Conservation (phyloP, 2,329 filamentous ascomycete genomes). For the Penicillium brevicompactum region DNA sequence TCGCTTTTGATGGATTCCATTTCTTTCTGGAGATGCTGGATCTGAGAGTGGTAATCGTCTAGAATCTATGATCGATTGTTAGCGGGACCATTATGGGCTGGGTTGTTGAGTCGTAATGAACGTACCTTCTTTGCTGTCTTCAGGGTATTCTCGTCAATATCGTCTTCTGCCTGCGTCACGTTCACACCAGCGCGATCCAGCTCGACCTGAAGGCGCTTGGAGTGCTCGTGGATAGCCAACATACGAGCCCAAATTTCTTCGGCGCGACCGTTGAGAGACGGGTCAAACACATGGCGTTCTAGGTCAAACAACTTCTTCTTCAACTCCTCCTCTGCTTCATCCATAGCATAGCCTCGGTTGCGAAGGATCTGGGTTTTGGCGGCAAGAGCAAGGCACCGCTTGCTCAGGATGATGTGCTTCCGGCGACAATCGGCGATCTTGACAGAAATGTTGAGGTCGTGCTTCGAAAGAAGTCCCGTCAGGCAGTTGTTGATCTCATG, state of each 20-base stretch:
- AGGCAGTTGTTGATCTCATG: conserved; percentile 68
- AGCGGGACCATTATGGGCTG: conserved; percentile 22
- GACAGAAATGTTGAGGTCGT: conserved; percentile 62
- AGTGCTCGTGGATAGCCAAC: conserved; percentile 62
- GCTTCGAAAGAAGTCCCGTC: conserved; percentile 60
- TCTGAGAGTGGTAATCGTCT: conserved; percentile 53
- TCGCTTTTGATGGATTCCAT: conserved; percentile 61
- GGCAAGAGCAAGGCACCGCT: conserved; percentile 62
- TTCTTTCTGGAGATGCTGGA: conserved; percentile 63
- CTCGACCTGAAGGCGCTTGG: conserved; percentile 61
- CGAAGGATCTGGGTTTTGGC: conserved; percentile 66
- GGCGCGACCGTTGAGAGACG: conserved; percentile 59
- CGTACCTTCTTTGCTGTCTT: conserved; percentile 63
- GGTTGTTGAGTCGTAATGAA: conserved; percentile 21
- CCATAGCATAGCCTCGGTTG: conserved; percentile 67
- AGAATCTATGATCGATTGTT: conserved; percentile 44
- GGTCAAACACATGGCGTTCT: conserved; percentile 62
- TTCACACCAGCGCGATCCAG: conserved; percentile 56
- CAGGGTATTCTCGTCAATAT: conserved; percentile 60
- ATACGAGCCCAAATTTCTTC: conserved; percentile 70
- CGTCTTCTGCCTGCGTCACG: conserved; percentile 44
- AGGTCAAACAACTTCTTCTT: conserved; percentile 63
- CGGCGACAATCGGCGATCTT: conserved; percentile 61
- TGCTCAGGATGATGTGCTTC: conserved; percentile 61
- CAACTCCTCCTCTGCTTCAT: conserved; percentile 63